Percentiles rank a stretch among this genome's conserved stretches.
Evolutionary conservation across 768 basidiomycete genomes (phyloP).

Genomic region (Xerocomellus amylosporus): DNA sequence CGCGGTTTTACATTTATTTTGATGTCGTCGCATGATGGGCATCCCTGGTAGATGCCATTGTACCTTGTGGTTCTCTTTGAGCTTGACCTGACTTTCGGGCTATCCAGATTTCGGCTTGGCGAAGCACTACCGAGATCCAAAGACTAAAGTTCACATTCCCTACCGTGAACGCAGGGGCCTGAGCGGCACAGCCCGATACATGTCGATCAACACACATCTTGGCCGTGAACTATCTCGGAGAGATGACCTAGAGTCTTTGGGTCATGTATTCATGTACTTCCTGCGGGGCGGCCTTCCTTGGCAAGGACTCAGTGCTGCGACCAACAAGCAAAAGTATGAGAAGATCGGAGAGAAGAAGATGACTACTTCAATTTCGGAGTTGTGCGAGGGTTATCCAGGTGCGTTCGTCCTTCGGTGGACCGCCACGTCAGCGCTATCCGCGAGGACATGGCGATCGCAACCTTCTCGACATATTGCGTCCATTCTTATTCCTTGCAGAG

Average conservation of each 20-base stretch:
- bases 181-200: conserved; percentile 96
- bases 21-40: not conserved
- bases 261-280: conserved; percentile 99
- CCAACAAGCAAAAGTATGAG: conserved; percentile 99
- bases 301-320: conserved; percentile 96
- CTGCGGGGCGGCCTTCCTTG: conserved; percentile 95
- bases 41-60: not conserved
- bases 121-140: conserved; percentile 98
- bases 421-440: not conserved
- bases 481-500: conserved; percentile 41
- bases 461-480: not conserved
- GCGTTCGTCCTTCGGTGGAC: conserved; percentile 24
- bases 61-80: not conserved
- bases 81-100: conserved; percentile 6
- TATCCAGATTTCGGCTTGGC: conserved; percentile 95
- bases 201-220: conserved; percentile 99
- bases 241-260: conserved; percentile 94
- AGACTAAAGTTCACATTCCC: conserved; percentile 97
- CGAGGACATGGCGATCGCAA: not conserved
- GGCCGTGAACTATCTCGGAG: conserved; percentile 93
- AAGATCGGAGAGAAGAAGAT: conserved; percentile 99
- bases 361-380: conserved; percentile 83
- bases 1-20: conserved; percentile 3
- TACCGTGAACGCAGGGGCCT: conserved; percentile 97
- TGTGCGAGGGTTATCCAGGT: conserved; percentile 97